A percentile compares a stretch with the other conserved stretches of the same genome.
Evolutionary conservation across 306 rosid species (phyloP).

Genomic region (Glycyrrhiza uralensis): DNA sequence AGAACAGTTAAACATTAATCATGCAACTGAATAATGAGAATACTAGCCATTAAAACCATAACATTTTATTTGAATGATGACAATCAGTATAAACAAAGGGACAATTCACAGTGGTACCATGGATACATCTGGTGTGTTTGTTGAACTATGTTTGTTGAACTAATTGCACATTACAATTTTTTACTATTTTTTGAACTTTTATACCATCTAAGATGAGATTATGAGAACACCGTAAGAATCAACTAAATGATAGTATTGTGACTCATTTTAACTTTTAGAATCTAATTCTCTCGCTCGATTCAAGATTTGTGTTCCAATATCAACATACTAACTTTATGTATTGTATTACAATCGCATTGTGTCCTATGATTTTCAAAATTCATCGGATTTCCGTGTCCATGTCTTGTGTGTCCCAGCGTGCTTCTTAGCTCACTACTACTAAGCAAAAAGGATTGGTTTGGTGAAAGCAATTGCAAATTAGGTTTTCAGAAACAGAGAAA

Average conservation of each 20-base stretch:
- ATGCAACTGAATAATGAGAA: slow-evolving; percentile 11
- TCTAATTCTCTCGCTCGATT: background rate
- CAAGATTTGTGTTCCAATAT: no score
- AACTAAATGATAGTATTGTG: background rate
- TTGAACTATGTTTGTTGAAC: slow-evolving; percentile 19
- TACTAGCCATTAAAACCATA: slow-evolving; percentile 1
- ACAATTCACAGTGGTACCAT: background rate
- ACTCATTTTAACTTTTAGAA: background rate
- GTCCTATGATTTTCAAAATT: background rate
- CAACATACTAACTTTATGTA: background rate
- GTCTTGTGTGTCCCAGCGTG: background rate
- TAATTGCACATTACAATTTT: background rate
- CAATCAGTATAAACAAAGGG: background rate
- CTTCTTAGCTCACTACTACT: background rate
- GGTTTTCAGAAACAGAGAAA: background rate
- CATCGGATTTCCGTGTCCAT: background rate
- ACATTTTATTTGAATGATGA: background rate
- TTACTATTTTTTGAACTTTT: background rate
- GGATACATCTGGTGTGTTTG: background rate
- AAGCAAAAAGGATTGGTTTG: background rate
- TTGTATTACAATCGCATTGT: background rate
- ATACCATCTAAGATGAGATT: background rate
- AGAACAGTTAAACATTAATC: slow-evolving; percentile 17
- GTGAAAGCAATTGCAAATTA: background rate
- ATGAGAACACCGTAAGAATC: background rate